Evolutionary conservation across 352 stramenopile species (phyloP).

Genomic region (Phytophthora crassamura): DNA sequence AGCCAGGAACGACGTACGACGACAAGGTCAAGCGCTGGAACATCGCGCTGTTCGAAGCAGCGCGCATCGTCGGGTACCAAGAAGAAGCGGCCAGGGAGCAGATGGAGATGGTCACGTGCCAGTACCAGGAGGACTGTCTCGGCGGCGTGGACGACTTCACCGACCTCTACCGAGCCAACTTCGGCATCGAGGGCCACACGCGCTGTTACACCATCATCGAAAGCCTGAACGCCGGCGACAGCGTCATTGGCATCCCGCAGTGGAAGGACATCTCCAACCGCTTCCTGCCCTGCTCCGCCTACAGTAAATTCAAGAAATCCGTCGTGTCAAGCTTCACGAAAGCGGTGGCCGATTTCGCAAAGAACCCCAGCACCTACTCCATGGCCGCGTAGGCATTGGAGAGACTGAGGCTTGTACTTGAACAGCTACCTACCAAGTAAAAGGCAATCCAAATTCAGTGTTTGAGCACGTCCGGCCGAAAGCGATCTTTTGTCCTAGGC

Average conservation of each 20-base stretch:
- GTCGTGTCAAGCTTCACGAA: constrained; percentile 11
- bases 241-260: constrained; percentile 54
- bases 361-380: too few species aligned
- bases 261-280: constrained; percentile 49
- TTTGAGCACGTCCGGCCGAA: too few species aligned
- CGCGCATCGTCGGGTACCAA: constrained; percentile 49
- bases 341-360: background rate
- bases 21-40: constrained; percentile 49
- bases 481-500: too few species aligned
- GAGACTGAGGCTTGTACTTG: too few species aligned
- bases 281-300: constrained; percentile 42
- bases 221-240: constrained; percentile 39
- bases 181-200: constrained; percentile 54
- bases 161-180: constrained; percentile 51
- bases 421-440: too few species aligned
- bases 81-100: constrained; percentile 37
- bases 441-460: too few species aligned
- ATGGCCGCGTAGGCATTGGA: too few species aligned
- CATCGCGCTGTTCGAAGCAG: constrained; percentile 56
- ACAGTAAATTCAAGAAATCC: constrained; percentile 12
- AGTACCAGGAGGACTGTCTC: constrained; percentile 65
- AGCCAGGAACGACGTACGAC: constrained; percentile 31
- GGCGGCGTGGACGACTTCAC: constrained; percentile 54
- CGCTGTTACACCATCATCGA: constrained; percentile 56
- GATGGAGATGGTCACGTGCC: too few species aligned